Base-by-base conservation (phyloP, 2,329 filamentous ascomycete species). In the Escovopsis sp. region DNA sequence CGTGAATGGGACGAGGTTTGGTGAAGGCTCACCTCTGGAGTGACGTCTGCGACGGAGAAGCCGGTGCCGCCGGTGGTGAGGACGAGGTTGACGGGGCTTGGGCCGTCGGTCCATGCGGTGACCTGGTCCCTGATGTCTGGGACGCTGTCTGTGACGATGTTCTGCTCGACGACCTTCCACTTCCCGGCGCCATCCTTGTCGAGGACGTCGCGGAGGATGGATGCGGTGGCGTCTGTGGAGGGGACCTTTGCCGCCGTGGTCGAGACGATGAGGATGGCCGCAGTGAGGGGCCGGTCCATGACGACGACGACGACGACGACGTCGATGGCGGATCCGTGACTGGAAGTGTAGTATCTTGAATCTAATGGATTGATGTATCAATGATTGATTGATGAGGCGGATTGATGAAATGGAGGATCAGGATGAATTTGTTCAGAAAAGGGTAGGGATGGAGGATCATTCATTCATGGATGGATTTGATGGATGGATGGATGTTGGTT, bases 41-140 rank as follows among this genome's bases (percentile, higher is more conserved):
- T 98, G 35, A 74, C 69, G 64, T 98, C 91, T 42, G 81, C 75
- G 10, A 78, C 68, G 7, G 91, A 82, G 60, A 98, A 98, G 0
- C 91, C 91, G 2, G 91, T 98, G 2, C 91, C 91, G 16, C 91
- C 91, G 7, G 86, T 94, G 0, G 87, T 89, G 37, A 95, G 61
- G 45, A 98, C 74, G 44, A 96, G 63, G 60, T 94, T 89, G 39
- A 80, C 59, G 4, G 68, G 59, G 38, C 70, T 70, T 5, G 71
- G 60, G 10, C 70, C 62, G 59, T 94, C 87, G 0, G 83, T 69
- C 84, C 85, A 95, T 10, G 66, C 56, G 45, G 67, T 75, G 39
- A 98, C 72, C 39, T 77, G 71, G 13, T 69, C 69, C 55, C 94
- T 85, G 43, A 98, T 95, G 15, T 80, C 70, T 5, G 75, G 58